phyloP scores from a whole-genome alignment of 2,329 filamentous ascomycete genomes.

The Aspergillus fischeri region DNA sequence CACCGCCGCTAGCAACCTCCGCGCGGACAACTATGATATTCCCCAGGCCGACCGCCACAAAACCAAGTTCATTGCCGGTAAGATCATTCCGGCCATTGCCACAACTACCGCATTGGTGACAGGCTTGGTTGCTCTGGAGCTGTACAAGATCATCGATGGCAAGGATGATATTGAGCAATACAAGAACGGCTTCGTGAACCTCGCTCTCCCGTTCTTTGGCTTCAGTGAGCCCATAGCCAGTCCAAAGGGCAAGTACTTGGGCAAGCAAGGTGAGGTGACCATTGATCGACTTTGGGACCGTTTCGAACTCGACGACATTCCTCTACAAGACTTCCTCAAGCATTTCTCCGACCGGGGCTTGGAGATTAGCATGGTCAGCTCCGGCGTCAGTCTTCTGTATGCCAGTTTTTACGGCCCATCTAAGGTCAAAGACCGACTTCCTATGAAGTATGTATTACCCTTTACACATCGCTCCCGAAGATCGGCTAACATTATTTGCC shows the following conservation, averaged over 20 bases:
- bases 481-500: constrained; percentile 23
- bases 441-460: constrained; percentile 56
- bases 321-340: constrained; percentile 76
- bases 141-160: constrained; percentile 95
- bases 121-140: constrained; percentile 83
- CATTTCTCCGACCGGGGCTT: constrained; percentile 78
- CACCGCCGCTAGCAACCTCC: constrained; percentile 90
- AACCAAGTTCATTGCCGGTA: constrained; percentile 99
- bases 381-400: constrained; percentile 92
- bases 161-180: constrained; percentile 97
- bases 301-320: constrained; percentile 85
- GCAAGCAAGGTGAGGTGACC: constrained; percentile 68
- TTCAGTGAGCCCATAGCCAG: constrained; percentile 96
- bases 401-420: constrained; percentile 85
- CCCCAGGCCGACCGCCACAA: constrained; percentile 87
- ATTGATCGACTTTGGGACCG: constrained; percentile 98
- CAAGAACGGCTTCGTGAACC: constrained; percentile 98
- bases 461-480: neutral
- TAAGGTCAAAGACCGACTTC: constrained; percentile 76
- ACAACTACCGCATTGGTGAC: constrained; percentile 96
- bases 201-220: constrained; percentile 94
- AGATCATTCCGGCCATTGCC: constrained; percentile 98
- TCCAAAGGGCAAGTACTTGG: constrained; percentile 85
- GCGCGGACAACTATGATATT: constrained; percentile 98
- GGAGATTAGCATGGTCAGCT: constrained; percentile 87